phyloP scores from a whole-genome alignment of 345 rosid species.

The Eucalyptus tenuipes region DNA sequence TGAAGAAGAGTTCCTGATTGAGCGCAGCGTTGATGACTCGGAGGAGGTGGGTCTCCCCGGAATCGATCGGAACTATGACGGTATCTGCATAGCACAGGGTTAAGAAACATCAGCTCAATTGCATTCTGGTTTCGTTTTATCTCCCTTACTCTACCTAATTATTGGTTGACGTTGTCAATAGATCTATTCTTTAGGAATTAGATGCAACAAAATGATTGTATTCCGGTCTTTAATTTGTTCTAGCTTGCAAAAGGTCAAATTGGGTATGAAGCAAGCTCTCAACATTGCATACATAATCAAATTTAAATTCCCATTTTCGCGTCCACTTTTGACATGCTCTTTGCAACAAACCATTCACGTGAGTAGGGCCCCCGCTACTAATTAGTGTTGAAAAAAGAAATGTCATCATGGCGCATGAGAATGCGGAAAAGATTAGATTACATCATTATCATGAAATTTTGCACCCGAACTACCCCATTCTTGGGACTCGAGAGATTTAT shows the following conservation, averaged over 20 bases:
- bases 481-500: not conserved
- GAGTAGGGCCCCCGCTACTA: not conserved
- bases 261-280: not conserved
- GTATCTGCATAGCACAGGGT: constrained; percentile 34
- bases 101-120: not conserved
- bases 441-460: not conserved
- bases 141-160: not conserved
- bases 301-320: not conserved
- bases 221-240: not conserved
- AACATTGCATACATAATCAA: not conserved
- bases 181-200: not conserved
- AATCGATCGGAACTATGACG: constrained; percentile 43
- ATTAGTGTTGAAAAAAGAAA: not conserved
- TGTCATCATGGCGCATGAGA: not conserved
- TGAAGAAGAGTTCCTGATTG: constrained; percentile 79
- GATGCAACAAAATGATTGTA: not conserved
- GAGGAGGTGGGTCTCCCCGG: constrained; percentile 72
- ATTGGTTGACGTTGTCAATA: not conserved
- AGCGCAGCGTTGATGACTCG: constrained; percentile 76
- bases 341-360: not conserved
- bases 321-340: not conserved
- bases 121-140: not conserved
- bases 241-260: not conserved
- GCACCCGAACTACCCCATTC: not conserved
- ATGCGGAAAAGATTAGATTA: not conserved